These are phyloP conservation scores for Athelia sp. DNA, from an alignment of 1,284 basidiomycete species.

Conservation along the genomic window DNA sequence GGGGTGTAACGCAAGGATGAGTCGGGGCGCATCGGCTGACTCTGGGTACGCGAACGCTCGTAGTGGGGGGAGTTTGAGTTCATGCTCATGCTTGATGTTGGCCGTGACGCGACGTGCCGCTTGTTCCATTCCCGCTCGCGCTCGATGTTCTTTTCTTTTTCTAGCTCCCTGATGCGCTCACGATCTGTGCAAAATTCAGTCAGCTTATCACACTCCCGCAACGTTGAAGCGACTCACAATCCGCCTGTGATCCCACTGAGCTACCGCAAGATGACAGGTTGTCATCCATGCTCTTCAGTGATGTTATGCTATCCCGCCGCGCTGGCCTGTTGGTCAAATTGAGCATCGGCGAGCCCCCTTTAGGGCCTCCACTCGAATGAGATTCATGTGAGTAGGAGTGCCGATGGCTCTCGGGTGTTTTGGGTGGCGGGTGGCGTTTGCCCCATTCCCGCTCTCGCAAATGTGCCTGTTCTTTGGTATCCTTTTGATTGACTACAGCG, in stretches of 20 bases:
- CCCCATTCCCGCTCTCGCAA: constrained; percentile 34
- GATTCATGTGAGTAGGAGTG: constrained; percentile 25
- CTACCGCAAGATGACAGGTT: constrained; percentile 34
- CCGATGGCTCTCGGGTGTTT: constrained; percentile 26
- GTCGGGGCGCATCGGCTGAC: constrained; percentile 28
- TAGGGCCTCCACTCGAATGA: constrained; percentile 14
- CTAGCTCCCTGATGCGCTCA: constrained; percentile 37
- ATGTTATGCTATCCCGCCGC: constrained; percentile 29
- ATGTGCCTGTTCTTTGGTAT: constrained; percentile 17
- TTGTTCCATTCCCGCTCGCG: constrained; percentile 56
- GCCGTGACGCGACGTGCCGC: constrained; percentile 23
- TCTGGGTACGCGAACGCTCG: constrained; percentile 21
- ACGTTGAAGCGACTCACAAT: constrained; percentile 30
- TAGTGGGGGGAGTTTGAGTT: constrained; percentile 22
- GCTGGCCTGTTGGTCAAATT: constrained; percentile 12
- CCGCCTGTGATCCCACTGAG: constrained; percentile 40
- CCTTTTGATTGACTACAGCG: constrained; percentile 8
- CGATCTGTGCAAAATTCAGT: constrained; percentile 27
- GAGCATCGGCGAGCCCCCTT: constrained; percentile 13
- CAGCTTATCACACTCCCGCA: neutral
- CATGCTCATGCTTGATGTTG: constrained; percentile 25
- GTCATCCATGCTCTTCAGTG: constrained; percentile 31
- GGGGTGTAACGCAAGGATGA: constrained; percentile 26
- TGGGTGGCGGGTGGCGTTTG: constrained; percentile 11
- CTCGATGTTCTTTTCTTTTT: constrained; percentile 36